Conservation (phyloP, 257 asterid genomes). For the Echites panduratus region DNA sequence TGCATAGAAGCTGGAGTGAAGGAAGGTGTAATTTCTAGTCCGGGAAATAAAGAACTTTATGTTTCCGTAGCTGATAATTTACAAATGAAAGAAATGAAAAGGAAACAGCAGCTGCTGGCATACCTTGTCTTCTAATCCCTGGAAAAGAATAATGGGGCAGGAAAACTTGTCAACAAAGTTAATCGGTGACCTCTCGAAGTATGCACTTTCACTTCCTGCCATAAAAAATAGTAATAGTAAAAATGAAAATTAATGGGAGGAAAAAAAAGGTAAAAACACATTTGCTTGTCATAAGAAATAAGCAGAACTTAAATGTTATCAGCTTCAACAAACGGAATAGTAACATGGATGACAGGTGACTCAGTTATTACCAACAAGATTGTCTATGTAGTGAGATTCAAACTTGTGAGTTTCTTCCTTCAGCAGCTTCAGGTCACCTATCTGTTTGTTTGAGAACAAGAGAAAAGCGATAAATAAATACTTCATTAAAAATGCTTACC, state of each 20-base stretch:
- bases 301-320: neutral
- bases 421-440: conserved; percentile 74
- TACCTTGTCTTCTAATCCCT: conserved; percentile 96
- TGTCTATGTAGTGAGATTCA: conserved; percentile 81
- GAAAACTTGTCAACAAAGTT: conserved; percentile 72
- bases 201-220: conserved; percentile 57
- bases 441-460: conserved; percentile 38
- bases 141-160: conserved; percentile 85
- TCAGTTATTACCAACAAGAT: conserved; percentile 62
- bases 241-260: too few species aligned
- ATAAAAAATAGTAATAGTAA: neutral
- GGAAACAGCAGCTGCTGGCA: neutral
- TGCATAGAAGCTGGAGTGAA: neutral
- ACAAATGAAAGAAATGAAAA: neutral
- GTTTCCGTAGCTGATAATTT: neutral
- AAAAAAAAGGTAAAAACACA: conserved; percentile 2
- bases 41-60: neutral
- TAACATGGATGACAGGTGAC: conserved; percentile 2
- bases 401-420: conserved; percentile 78
- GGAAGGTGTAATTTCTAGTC: neutral
- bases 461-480: neutral
- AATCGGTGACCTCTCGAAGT: conserved; percentile 76
- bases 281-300: neutral
- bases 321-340: neutral
- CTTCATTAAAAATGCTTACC: neutral